Base-by-base conservation (phyloP, 371 early-diverging fungal genomes). In the Dinochytrium kinnereticum region DNA sequence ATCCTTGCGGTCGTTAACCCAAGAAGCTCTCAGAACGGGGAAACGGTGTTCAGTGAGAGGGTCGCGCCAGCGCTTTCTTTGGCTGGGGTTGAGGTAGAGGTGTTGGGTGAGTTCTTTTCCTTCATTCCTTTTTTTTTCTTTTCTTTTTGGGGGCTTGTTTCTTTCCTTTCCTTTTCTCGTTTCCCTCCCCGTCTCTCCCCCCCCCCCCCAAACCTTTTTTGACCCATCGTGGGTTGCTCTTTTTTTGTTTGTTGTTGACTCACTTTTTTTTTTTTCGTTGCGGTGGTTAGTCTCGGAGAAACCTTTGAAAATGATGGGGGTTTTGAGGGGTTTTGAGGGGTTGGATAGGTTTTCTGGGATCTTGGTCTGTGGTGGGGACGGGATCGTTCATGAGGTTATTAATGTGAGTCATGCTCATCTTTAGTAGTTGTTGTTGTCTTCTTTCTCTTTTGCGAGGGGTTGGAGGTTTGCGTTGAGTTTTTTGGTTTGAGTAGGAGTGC, bases 221-320 rank as follows among this genome's bases (percentile, higher is more conserved):
- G 24, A 26, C 57, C 26, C 24, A 55, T 26, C 10, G 7, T 7
- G 24, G 3, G 34, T 17, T 37, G 61, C 31, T 61, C 36, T 37
- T 7, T 61, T 24, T 34, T 28, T 10, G 57, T 7, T 15, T 13
- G 28, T 7, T 55, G 49, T 21, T 44, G 49, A 44, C 49, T n/a
- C 13, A 44, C 19, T 44, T 44, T 44, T 44, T 44, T 44, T 44
- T 44, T 44, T 44, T 55, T 55, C 5, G 34, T 61, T n/a, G n/a
- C n/a, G n/a, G n/a, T n/a, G n/a, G n/a, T 30, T 37, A 66, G 66
- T 66, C 2, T 40, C 66, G 36, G 66, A 66, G 30, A 66, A 66
- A 44, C 66, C 66, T 17, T 40, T 66, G 44, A 66, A 66, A 44
- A 38, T 28, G 26, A 66, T 66, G 66, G 30, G 66, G 5, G 2